Conservation (phyloP, 2,329 filamentous ascomycete species). For the Trichoderma pleuroti region DNA sequence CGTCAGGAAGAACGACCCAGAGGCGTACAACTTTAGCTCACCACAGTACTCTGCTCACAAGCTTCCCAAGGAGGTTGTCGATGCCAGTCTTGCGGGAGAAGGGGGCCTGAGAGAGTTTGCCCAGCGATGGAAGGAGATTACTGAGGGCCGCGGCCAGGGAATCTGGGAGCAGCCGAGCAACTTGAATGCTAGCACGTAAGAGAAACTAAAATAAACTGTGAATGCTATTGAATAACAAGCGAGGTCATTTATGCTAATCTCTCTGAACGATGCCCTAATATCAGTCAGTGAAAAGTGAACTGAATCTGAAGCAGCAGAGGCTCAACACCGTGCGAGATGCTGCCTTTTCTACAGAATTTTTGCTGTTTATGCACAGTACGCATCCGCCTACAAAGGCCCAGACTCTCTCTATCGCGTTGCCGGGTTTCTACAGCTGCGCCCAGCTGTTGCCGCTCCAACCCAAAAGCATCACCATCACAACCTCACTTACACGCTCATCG, state of each 20-base stretch:
- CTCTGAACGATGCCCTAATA: not conserved
- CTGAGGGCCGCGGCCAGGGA: conserved; percentile 38
- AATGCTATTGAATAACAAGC: not conserved
- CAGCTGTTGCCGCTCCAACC: conserved; percentile 20
- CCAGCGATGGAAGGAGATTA: conserved; percentile 66
- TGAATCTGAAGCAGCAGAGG: not conserved
- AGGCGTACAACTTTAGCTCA: conserved; percentile 80
- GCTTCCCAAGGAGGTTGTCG: conserved; percentile 86
- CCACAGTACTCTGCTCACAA: conserved; percentile 94
- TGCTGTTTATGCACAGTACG: not conserved
- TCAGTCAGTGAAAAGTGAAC: not conserved
- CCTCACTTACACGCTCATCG: conserved; percentile 20
- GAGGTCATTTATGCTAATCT: not conserved
- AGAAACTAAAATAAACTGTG: not conserved
- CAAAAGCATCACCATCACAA: conserved; percentile 1
- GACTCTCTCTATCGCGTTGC: conserved; percentile 16
- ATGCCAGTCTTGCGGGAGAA: conserved; percentile 63
- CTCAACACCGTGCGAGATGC: not conserved
- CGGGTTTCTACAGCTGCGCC: conserved; percentile 27
- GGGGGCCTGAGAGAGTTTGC: conserved; percentile 80
- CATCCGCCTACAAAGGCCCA: not conserved
- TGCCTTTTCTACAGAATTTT: not conserved
- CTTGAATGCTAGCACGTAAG: conserved; percentile 6
- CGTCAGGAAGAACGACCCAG: conserved; percentile 78
- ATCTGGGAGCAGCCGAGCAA: conserved; percentile 37